Evolutionary conservation across 805 yeast genomes (phyloP), one percentile per base, ranked within the genome.

Genomic region (Sungouiella blattae): DNA sequence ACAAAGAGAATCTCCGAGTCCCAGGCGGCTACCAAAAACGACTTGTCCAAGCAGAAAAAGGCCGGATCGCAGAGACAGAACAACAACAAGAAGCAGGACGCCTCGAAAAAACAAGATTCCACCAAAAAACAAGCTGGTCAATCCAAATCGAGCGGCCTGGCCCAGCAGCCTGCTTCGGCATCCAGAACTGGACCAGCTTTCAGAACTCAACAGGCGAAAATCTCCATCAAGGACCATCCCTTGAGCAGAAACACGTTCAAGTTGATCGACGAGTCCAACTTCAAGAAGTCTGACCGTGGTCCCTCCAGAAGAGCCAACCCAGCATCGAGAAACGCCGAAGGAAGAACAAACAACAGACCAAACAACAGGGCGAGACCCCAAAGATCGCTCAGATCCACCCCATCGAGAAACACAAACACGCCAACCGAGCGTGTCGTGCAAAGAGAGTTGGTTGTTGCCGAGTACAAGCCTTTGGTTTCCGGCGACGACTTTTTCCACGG

Each of bases 401-500:
- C 9, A 23, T 15, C 11, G 17, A 2, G 26, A 21, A n/a, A n/a
- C n/a, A n/a, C n/a, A n/a, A n/a, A n/a, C n/a, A n/a, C n/a, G n/a
- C 22, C 22, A 9, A 24, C 14, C 11, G 20, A 40, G 41, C 18
- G 37, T 6, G 9, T 44, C 12, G 48, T 42, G 28, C 41, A 36
- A 24, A 47, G 45, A 34, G 40, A 39, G 32, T 36, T 47, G 23
- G 41, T 36, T 11, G 32, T 43, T n/a, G 24, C 36, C 4, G 39
- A 55, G 6, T 45, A 46, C 35, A 33, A 38, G 31, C 60, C 62
- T 11, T 16, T 33, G 11, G 36, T 60, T 21, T 37, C 32, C 18
- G 60, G 53, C 9, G 53, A 51, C 41, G 52, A 57, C 14, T 64
- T 67, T 42, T 56, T 67, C 36, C 54, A 68, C 46, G 71, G 70